These are phyloP conservation scores for Trametes gibbosa DNA, from an alignment of 768 basidiomycete genomes.

Conservation along the genomic window DNA sequence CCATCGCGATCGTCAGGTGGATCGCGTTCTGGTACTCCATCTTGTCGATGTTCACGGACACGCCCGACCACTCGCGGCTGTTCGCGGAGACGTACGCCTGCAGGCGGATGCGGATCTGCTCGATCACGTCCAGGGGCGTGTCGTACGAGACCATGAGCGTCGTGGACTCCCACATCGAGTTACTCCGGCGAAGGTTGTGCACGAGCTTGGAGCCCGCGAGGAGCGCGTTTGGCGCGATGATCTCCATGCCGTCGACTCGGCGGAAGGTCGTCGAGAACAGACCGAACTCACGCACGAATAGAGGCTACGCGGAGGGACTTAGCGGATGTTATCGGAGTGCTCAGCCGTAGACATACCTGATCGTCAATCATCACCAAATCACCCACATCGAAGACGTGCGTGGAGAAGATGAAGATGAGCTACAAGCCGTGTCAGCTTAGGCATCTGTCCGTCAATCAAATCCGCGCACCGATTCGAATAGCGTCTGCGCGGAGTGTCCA, in stretches of 20 bases:
- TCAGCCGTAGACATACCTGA: conserved; percentile 36
- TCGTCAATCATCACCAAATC: conserved; percentile 82
- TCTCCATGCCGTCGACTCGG: conserved; percentile 78
- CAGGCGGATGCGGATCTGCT: conserved; percentile 57
- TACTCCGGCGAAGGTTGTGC: conserved; percentile 73
- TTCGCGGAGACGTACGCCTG: conserved; percentile 59
- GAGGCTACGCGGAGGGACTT: conserved; percentile 29
- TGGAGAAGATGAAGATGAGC: conserved; percentile 85
- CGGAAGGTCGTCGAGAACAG: conserved; percentile 77
- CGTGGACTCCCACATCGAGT: conserved; percentile 78
- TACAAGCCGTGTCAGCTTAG: conserved; percentile 21
- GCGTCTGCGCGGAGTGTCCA: conserved; percentile 73
- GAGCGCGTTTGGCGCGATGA: conserved; percentile 75
- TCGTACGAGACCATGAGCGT: conserved; percentile 62
- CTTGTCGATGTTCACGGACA: conserved; percentile 66
- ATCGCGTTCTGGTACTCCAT: conserved; percentile 80
- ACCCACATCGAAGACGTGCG: conserved; percentile 83
- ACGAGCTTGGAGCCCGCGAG: conserved; percentile 70
- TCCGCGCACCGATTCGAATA: conserved; percentile 68
- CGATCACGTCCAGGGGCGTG: conserved; percentile 69
- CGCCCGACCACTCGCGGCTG: conserved; percentile 70
- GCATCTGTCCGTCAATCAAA: background rate
- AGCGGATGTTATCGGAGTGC: background rate
- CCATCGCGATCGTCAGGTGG: conserved; percentile 62
- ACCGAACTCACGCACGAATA: conserved; percentile 75